Percentiles rank a stretch among this genome's conserved stretches.
These are phyloP conservation scores for Ceratobasidium sp. DNA, from an alignment of 1,284 basidiomycete species.

Conservation along the genomic window DNA sequence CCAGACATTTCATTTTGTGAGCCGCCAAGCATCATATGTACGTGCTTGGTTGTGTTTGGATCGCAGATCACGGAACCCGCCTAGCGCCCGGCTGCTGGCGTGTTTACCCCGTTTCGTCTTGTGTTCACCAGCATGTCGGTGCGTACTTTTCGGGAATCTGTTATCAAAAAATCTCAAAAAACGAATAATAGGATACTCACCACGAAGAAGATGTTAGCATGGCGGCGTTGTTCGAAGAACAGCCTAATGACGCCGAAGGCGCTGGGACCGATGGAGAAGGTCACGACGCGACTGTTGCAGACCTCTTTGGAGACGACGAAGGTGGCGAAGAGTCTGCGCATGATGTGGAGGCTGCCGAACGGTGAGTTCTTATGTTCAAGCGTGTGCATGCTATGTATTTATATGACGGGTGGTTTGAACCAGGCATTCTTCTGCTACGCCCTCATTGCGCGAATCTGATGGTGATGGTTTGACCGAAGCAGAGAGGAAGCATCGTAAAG, in stretches of 20 bases:
- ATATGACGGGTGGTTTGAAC: neutral
- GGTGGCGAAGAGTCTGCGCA: neutral
- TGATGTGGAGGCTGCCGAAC: neutral
- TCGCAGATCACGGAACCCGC: neutral
- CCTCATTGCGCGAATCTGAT: constrained; percentile 55
- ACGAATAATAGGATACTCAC: neutral
- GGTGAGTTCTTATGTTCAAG: neutral
- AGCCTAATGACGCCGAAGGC: neutral
- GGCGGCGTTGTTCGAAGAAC: neutral
- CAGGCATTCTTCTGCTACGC: constrained; percentile 41
- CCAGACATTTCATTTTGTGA: neutral
- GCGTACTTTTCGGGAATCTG: neutral
- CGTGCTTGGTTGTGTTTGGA: neutral
- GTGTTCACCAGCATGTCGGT: constrained; percentile 2
- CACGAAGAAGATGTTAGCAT: constrained; percentile 14
- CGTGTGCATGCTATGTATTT: too few species aligned
- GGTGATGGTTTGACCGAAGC: constrained; percentile 72
- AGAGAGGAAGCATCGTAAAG: constrained; percentile 70
- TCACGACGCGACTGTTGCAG: constrained; percentile 17
- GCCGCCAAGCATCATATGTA: neutral
- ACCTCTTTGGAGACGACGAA: constrained; percentile 27
- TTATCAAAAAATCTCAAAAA: neutral
- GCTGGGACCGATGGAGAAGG: neutral
- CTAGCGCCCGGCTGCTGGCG: neutral
- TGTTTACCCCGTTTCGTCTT: neutral